phyloP scores from a whole-genome alignment of 768 basidiomycete species.

The Hirschioporus abietinus region DNA sequence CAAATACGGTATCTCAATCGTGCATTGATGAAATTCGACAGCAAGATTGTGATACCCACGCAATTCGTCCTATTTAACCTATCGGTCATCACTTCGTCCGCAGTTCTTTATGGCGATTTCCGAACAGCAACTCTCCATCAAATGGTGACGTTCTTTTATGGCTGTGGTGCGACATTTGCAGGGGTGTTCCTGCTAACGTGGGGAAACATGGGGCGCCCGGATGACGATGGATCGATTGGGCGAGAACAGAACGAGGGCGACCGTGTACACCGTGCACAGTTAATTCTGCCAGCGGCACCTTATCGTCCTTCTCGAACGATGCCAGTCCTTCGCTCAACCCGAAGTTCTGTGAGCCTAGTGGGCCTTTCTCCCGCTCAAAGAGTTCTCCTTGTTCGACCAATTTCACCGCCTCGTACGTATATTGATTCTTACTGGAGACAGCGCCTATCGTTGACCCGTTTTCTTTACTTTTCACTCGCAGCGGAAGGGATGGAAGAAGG shows the following conservation, averaged over 20 bases:
- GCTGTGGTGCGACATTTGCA: slow-evolving; percentile 81
- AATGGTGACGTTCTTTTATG: slow-evolving; percentile 79
- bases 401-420: background rate
- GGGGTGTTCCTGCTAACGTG: slow-evolving; percentile 88
- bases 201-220: slow-evolving; percentile 26
- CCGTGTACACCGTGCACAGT: slow-evolving; percentile 6
- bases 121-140: slow-evolving; percentile 74
- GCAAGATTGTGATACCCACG: slow-evolving; percentile 90
- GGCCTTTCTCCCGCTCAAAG: slow-evolving; percentile 76
- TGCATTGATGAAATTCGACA: slow-evolving; percentile 89
- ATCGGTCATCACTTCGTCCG: slow-evolving; percentile 88
- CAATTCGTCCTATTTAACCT: slow-evolving; percentile 96
- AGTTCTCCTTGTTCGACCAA: slow-evolving; percentile 13
- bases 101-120: slow-evolving; percentile 94
- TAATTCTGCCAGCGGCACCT: slow-evolving; percentile 21
- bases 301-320: slow-evolving; percentile 34
- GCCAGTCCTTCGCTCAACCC: slow-evolving; percentile 42
- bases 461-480: background rate
- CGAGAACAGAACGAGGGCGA: slow-evolving; percentile 14
- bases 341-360: slow-evolving; percentile 55
- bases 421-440: background rate
- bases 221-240: slow-evolving; percentile 18
- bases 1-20: slow-evolving; percentile 82
- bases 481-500: background rate
- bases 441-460: background rate